Percentiles rank a stretch among this genome's conserved stretches.
Evolutionary conservation across 129 eudicot genomes (phyloP).

Genomic region (Oenanthe sinensis): DNA sequence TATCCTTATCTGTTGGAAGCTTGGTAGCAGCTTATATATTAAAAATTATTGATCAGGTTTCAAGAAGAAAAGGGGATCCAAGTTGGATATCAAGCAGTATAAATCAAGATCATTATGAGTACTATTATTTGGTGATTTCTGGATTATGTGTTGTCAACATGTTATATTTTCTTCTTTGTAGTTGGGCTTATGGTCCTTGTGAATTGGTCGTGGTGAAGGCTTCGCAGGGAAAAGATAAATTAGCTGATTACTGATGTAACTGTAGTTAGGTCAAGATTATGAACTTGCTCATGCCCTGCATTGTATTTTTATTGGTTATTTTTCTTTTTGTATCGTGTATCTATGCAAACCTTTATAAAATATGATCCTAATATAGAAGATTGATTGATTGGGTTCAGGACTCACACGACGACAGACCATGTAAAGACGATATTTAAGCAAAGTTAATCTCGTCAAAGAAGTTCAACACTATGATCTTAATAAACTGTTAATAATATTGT

Average conservation of each 20-base stretch:
- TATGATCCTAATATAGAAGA: too few species aligned
- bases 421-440: too few species aligned
- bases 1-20: constrained; percentile 23
- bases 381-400: too few species aligned
- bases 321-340: too few species aligned
- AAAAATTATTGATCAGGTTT: constrained; percentile 26
- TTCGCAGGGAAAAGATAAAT: background rate
- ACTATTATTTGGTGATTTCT: constrained; percentile 37
- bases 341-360: too few species aligned
- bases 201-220: background rate
- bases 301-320: background rate
- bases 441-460: too few species aligned
- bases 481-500: too few species aligned
- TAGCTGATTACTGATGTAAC: background rate
- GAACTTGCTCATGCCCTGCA: background rate
- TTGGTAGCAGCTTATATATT: constrained; percentile 34
- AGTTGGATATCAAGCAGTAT: constrained; percentile 48
- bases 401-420: too few species aligned
- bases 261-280: background rate
- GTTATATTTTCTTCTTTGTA: constrained; percentile 4
- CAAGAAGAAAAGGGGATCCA: constrained; percentile 23
- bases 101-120: constrained; percentile 45
- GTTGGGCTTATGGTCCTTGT: constrained; percentile 13
- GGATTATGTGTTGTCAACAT: constrained; percentile 4
- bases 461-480: too few species aligned